Evolutionary conservation across 192 early-diverging fungal genomes (phyloP).

Genomic region (Podila clonocystis): DNA sequence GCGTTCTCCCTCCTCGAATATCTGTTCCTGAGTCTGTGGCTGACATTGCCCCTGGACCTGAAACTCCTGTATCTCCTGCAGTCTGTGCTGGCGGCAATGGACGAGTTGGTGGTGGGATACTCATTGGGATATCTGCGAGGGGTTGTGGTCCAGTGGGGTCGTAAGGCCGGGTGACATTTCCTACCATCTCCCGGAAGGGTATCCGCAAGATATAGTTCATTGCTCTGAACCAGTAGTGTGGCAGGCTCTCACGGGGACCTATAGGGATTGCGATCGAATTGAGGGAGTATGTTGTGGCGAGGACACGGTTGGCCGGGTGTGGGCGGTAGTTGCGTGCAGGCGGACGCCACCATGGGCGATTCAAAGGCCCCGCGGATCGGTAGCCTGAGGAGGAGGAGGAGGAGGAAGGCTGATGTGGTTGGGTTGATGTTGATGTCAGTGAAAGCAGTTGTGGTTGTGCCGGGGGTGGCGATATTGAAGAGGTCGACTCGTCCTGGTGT

Average conservation of each 20-base stretch:
- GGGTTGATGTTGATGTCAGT: no score
- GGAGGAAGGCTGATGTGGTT: neutral
- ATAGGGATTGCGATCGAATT: slow-evolving; percentile 1
- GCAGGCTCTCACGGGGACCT: slow-evolving; percentile 11
- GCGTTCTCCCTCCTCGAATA: neutral
- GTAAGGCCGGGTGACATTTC: slow-evolving; percentile 26
- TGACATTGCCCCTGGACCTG: neutral
- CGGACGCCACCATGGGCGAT: slow-evolving; percentile 41
- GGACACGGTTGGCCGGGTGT: slow-evolving; percentile 22
- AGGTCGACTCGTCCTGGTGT: no score
- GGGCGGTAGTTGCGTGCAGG: slow-evolving; percentile 37
- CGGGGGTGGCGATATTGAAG: no score
- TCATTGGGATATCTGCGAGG: slow-evolving; percentile 24
- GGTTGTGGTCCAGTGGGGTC: slow-evolving; percentile 26
- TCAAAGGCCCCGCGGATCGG: no score
- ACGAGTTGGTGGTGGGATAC: slow-evolving; percentile 1
- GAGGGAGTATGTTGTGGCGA: neutral
- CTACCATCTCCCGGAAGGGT: slow-evolving; percentile 39
- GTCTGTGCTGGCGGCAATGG: slow-evolving; percentile 3
- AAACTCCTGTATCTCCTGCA: neutral
- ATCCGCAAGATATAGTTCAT: slow-evolving; percentile 36
- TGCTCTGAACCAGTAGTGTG: slow-evolving; percentile 23
- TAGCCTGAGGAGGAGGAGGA: neutral
- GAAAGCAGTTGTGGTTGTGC: no score
- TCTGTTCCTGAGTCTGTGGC: neutral